Evolutionary conservation across 2,329 filamentous ascomycete species (phyloP).

Genomic region (Cladosporium sp.): DNA sequence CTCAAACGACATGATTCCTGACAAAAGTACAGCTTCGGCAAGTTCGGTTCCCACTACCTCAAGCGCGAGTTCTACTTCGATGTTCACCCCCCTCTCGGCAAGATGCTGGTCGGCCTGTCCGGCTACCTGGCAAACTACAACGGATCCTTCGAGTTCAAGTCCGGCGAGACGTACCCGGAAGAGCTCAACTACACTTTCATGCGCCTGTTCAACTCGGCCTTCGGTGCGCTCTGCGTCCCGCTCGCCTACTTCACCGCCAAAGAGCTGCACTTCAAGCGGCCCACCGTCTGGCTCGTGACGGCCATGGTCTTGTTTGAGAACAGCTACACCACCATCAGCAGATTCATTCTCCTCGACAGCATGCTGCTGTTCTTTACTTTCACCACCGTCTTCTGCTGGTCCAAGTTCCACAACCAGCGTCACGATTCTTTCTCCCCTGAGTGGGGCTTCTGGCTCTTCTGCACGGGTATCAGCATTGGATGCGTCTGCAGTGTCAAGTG

Average conservation of each 20-base stretch:
- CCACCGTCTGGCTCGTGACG: constrained; percentile 90
- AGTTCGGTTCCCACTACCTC: constrained; percentile 98
- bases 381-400: constrained; percentile 94
- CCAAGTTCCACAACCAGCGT: constrained; percentile 88
- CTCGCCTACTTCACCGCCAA: constrained; percentile 93
- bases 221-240: constrained; percentile 87
- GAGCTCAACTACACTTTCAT: constrained; percentile 98
- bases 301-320: constrained; percentile 99
- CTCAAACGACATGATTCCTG: not conserved
- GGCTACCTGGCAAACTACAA: constrained; percentile 98
- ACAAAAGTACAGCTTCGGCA: constrained; percentile 59
- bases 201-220: constrained; percentile 94
- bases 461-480: constrained; percentile 92
- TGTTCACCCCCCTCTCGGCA: constrained; percentile 91
- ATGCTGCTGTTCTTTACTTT: constrained; percentile 99
- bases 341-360: constrained; percentile 96
- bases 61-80: constrained; percentile 99
- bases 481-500: constrained; percentile 99
- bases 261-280: constrained; percentile 79
- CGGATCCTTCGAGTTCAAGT: constrained; percentile 99
- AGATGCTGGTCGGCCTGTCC: constrained; percentile 96
- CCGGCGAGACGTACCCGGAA: constrained; percentile 88
- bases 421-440: constrained; percentile 80
- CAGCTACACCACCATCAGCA: constrained; percentile 97
- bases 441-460: constrained; percentile 92